phyloP scores from a whole-genome alignment of 1,284 basidiomycete species.

The Apiotrichum gamsii region DNA sequence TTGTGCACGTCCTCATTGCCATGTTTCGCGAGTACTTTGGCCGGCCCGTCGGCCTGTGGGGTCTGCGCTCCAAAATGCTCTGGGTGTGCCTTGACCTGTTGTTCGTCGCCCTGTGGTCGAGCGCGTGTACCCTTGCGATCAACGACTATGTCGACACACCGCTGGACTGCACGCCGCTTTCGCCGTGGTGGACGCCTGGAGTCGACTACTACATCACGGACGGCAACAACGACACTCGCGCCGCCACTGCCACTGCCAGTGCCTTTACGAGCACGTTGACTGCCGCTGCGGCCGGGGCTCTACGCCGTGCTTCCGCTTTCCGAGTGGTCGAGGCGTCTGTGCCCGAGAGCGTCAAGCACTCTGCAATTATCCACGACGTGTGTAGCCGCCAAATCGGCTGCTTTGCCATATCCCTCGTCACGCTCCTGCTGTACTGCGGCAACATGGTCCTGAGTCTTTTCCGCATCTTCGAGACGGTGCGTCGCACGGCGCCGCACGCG shows the following conservation, averaged over 20 bases:
- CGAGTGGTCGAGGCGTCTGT: constrained; percentile 4
- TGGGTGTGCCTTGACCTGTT: constrained; percentile 50
- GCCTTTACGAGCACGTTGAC: background rate
- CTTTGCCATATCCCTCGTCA: constrained; percentile 41
- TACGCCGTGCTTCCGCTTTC: no score
- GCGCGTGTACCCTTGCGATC: constrained; percentile 48
- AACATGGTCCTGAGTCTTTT: constrained; percentile 50
- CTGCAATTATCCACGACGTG: background rate
- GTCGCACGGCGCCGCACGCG: constrained; percentile 24
- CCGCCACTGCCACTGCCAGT: background rate
- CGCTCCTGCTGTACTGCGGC: constrained; percentile 43
- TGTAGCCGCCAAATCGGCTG: constrained; percentile 47
- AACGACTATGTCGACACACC: constrained; percentile 55
- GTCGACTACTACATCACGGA: constrained; percentile 5
- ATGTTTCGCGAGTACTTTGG: constrained; percentile 53
- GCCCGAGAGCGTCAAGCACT: background rate
- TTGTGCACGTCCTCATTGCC: constrained; percentile 50
- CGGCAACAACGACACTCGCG: background rate
- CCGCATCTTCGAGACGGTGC: constrained; percentile 50
- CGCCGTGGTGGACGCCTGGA: constrained; percentile 37
- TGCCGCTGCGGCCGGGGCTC: no score
- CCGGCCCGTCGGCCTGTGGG: constrained; percentile 55
- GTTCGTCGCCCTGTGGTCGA: constrained; percentile 49
- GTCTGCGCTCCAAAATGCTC: constrained; percentile 49
- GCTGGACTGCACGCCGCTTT: constrained; percentile 47